phyloP scores from a whole-genome alignment of 2,329 filamentous ascomycete species.

The Aureobasidium sp. region DNA sequence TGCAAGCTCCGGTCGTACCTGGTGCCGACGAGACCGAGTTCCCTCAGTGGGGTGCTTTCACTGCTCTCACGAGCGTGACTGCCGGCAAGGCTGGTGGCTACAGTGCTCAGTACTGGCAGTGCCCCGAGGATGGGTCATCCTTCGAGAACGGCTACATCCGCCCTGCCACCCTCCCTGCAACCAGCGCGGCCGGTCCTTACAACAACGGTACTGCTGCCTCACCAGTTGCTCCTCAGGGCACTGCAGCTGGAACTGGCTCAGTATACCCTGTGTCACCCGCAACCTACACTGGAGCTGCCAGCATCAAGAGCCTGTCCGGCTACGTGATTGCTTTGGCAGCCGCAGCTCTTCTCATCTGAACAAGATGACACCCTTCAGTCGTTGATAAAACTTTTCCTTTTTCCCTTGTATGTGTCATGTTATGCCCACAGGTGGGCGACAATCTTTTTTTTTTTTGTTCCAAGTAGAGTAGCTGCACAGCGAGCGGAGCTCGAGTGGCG shows the following conservation, averaged over 20 bases:
- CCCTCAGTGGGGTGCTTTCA: slow-evolving; percentile 29
- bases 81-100: slow-evolving; percentile 19
- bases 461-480: not conserved
- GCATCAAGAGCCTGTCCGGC: not conserved
- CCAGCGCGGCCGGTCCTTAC: not conserved
- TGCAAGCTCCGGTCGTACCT: slow-evolving; percentile 31
- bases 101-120: slow-evolving; percentile 12
- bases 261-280: not conserved
- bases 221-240: not conserved
- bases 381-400: not conserved
- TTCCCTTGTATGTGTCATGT: slow-evolving; percentile 2
- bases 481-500: slow-evolving; percentile 5
- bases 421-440: not conserved
- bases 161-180: not conserved
- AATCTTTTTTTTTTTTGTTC: not conserved
- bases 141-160: not conserved
- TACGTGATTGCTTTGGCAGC: not conserved
- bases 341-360: slow-evolving; percentile 1
- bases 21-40: slow-evolving; percentile 28
- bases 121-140: not conserved
- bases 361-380: not conserved
- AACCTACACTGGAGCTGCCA: slow-evolving; percentile 2
- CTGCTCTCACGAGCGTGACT: slow-evolving; percentile 21
- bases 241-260: not conserved
- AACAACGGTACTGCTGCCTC: not conserved